Evolutionary conservation across 768 basidiomycete genomes (phyloP), one percentile per base, ranked within the genome.

Genomic region (Dendrothele bispora): DNA sequence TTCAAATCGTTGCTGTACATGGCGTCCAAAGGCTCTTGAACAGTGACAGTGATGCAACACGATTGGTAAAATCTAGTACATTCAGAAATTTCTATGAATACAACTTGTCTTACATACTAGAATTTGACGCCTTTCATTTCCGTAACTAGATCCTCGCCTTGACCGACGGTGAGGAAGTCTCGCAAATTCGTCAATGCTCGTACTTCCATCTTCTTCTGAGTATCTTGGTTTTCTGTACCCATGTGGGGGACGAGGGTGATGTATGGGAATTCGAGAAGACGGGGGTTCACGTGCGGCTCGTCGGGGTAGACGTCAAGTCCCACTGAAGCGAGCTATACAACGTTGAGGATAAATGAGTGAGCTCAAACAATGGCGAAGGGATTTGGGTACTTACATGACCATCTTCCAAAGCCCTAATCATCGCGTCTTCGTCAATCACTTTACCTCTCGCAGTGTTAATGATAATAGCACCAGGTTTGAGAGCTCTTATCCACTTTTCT

Each of bases 381-480:
- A 29, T 20, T 8, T 20, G 39, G 18, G 35, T 5, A 73, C 90
- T 61, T 61, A 94, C 92, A 65, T 95, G 91, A 10, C 91, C 91
- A 55, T 86, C 85, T 59, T 91, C 84, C 43, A 98, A 65, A 20
- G 92, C 92, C 24, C 77, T 77, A 51, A 95, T 88, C 72, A 98
- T 73, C 4, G 91, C 94, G 5, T 79, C 82, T 66, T 95, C 91
- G 53, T 95, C 89, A 27, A 97, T 77, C 21, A 95, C 82, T 59
- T 88, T 94, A 10, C 94, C 94, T n/a, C 94, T 71, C 18, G 92
- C 91, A 2, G 91, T 94, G 65, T 94, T 94, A 51, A 94, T 78
- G 58, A 95, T 78, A 44, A 91, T 76, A 2, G 82, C 77, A 4
- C 88, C 88, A 36, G 77, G 80, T 70, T 88, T 94, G 72, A 95